phyloP scores from a whole-genome alignment of 306 rosid genomes.

The Delonix regia region DNA sequence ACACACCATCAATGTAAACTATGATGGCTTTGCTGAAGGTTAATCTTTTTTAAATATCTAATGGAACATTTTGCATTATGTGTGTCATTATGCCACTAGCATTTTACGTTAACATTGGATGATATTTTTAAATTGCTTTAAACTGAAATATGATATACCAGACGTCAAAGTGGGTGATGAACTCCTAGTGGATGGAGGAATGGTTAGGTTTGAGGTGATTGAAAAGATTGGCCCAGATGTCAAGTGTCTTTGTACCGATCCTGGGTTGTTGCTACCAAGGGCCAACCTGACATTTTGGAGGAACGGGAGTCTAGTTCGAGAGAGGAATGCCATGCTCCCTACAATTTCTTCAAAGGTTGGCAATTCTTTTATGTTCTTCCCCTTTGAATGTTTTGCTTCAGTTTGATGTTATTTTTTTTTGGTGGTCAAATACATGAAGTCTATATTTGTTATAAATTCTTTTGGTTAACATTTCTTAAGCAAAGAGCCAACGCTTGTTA shows the following conservation, averaged over 20 bases:
- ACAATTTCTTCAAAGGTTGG: slow-evolving; percentile 93
- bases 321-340: slow-evolving; percentile 97
- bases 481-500: slow-evolving; percentile 4
- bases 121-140: not conserved
- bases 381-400: slow-evolving; percentile 17
- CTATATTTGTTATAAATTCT: slow-evolving; percentile 6
- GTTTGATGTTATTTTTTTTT: not conserved
- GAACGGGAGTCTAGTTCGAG: slow-evolving; percentile 89
- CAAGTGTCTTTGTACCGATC: slow-evolving; percentile 93
- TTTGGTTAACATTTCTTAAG: not conserved
- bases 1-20: slow-evolving; percentile 80
- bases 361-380: slow-evolving; percentile 11
- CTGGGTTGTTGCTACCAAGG: slow-evolving; percentile 92
- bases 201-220: slow-evolving; percentile 98
- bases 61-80: not conserved
- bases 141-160: slow-evolving; percentile 39
- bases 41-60: slow-evolving; percentile 14
- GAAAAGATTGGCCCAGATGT: slow-evolving; percentile 98
- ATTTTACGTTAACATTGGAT: slow-evolving; percentile 7
- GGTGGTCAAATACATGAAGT: slow-evolving; percentile 14
- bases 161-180: slow-evolving; percentile 96
- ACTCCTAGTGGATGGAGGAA: slow-evolving; percentile 96
- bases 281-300: slow-evolving; percentile 99
- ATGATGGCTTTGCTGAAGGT: slow-evolving; percentile 98
- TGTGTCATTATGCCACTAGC: not conserved